Evolutionary conservation across 176 grass and related monocot species (phyloP).

Genomic region (Aegilops speltoides): DNA sequence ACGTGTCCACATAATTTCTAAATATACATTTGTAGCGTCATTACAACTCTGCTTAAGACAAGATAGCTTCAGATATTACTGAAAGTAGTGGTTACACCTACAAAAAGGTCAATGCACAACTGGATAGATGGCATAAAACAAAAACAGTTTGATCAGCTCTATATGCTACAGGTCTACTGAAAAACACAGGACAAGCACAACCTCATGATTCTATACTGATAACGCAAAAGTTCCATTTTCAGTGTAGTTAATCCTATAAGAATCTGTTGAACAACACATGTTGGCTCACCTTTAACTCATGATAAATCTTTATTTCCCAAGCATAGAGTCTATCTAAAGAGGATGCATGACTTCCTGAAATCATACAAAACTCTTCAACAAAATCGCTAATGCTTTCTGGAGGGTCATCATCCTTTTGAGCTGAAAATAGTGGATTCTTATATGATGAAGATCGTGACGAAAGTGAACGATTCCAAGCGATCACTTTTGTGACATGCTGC

Average conservation of each 20-base stretch:
- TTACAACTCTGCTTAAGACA: not conserved
- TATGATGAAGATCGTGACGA: conserved; percentile 52
- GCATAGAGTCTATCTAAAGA: conserved; percentile 69
- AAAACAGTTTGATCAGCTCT: not conserved
- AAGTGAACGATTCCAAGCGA: conserved; percentile 62
- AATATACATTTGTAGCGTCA: not conserved
- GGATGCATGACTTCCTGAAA: conserved; percentile 74
- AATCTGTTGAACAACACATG: not conserved
- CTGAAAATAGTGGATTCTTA: conserved; percentile 44
- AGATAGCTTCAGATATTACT: not conserved
- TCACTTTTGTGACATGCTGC: conserved; percentile 38
- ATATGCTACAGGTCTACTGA: not conserved
- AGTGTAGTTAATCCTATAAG: not conserved
- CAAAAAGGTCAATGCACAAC: not conserved
- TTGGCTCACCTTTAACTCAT: conserved; percentile 61
- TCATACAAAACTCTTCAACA: conserved; percentile 65
- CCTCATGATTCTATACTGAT: not conserved
- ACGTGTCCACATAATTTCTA: not conserved
- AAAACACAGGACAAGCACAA: conserved; percentile 12
- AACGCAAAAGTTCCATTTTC: not conserved
- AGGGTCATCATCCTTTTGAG: conserved; percentile 37
- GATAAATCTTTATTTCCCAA: conserved; percentile 76
- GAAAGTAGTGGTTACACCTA: conserved; percentile 15
- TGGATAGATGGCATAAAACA: not conserved
- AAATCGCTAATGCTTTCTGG: conserved; percentile 51